A percentile compares a stretch with the other conserved stretches of the same genome.
Evolutionary conservation across 441 rosid genomes (phyloP).

Genomic region (Bruguiera hainesii): DNA sequence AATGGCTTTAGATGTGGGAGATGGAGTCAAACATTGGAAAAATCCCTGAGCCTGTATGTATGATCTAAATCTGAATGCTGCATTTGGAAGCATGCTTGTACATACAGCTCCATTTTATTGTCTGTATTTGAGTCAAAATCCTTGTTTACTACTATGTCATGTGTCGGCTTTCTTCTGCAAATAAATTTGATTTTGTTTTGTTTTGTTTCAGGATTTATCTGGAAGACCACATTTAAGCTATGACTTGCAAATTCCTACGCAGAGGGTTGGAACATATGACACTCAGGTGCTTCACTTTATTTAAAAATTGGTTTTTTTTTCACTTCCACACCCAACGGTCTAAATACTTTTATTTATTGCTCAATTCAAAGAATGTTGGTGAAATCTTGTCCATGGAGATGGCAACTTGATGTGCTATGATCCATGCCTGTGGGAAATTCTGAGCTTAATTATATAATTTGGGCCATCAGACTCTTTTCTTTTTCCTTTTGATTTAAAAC

Average conservation of each 20-base stretch:
- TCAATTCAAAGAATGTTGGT: not conserved
- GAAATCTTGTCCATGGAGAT: too few relatives aligned
- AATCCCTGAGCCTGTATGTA: not conserved
- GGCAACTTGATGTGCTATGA: too few relatives aligned
- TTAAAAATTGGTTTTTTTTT: slow-evolving; percentile 7
- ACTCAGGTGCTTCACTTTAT: slow-evolving; percentile 55
- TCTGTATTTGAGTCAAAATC: slow-evolving; percentile 1
- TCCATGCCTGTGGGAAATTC: not conserved
- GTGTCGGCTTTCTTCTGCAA: too few relatives aligned
- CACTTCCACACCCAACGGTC: too few relatives aligned
- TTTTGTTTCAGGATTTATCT: slow-evolving; percentile 61
- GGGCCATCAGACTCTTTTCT: slow-evolving; percentile 1
- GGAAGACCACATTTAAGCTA: slow-evolving; percentile 80
- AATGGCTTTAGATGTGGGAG: slow-evolving; percentile 2
- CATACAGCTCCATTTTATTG: not conserved
- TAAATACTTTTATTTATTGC: slow-evolving; percentile 1
- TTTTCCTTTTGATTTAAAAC: not conserved
- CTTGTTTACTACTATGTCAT: slow-evolving; percentile 4
- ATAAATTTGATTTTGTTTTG: slow-evolving; percentile 2
- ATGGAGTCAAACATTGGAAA: not conserved
- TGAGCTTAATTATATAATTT: not conserved
- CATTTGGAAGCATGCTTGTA: not conserved
- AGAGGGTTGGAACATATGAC: slow-evolving; percentile 85
- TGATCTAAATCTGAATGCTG: not conserved
- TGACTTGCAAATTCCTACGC: slow-evolving; percentile 73